A percentile compares a stretch with the other conserved stretches of the same genome.
Evolutionary conservation across 1,284 basidiomycete species (phyloP).

Genomic region (Cryptococcus sp.): DNA sequence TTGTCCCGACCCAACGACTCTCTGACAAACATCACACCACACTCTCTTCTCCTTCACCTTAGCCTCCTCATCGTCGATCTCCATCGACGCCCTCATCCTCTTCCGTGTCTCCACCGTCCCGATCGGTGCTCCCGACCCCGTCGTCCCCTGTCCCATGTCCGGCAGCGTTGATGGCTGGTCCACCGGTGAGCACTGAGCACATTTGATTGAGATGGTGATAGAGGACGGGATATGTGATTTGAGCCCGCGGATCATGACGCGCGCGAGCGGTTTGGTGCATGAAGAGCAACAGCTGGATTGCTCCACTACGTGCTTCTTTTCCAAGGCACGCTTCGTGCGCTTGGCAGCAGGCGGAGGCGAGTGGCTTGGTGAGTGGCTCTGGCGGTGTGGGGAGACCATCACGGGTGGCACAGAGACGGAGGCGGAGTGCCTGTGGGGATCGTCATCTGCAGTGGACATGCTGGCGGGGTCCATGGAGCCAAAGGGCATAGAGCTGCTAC

Average conservation of each 20-base stretch:
- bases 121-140: constrained; percentile 6
- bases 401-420: background rate
- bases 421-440: background rate
- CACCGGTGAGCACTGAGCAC: constrained; percentile 31
- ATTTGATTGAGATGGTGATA: constrained; percentile 28
- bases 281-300: constrained; percentile 23
- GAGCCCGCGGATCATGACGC: constrained; percentile 41
- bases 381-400: constrained; percentile 20
- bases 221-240: constrained; percentile 37
- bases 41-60: constrained; percentile 19
- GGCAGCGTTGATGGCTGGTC: constrained; percentile 21
- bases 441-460: background rate
- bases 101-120: constrained; percentile 46
- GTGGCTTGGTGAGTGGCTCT: constrained; percentile 16
- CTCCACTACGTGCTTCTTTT: constrained; percentile 45
- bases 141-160: constrained; percentile 1
- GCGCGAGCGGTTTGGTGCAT: constrained; percentile 30
- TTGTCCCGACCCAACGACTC: constrained; percentile 36
- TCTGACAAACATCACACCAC: constrained; percentile 50
- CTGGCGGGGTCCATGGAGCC: no score
- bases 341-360: constrained; percentile 20
- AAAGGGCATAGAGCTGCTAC: background rate
- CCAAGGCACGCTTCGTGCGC: constrained; percentile 27
- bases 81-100: constrained; percentile 36
- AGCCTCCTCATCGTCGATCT: constrained; percentile 40